Conservation (phyloP, 257 asterid species). For the Schizonepeta tenuifolia region DNA sequence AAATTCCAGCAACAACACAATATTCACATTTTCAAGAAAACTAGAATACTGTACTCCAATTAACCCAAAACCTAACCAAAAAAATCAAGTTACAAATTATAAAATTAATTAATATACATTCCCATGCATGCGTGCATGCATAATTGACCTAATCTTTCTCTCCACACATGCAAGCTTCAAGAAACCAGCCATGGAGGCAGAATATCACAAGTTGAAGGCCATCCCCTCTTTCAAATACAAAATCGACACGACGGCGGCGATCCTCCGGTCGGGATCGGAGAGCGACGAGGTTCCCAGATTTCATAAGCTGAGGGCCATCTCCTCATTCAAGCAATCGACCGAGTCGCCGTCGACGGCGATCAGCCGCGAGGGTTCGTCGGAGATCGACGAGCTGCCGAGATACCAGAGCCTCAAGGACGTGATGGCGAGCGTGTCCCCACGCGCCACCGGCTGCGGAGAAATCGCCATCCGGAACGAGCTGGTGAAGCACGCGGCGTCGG, state of each 20-base stretch:
- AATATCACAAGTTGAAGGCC: constrained; percentile 30
- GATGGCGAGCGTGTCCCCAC: constrained; percentile 38
- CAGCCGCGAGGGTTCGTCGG: constrained; percentile 25
- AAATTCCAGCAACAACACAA: not conserved
- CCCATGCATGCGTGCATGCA: not conserved
- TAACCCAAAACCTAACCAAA: not conserved
- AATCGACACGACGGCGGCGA: constrained; percentile 23
- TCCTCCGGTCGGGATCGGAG: constrained; percentile 26
- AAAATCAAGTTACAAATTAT: no score
- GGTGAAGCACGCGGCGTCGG: constrained; percentile 76
- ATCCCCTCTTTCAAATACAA: constrained; percentile 39
- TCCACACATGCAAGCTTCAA: not conserved
- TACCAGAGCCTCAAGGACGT: constrained; percentile 29
- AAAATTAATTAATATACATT: not conserved
- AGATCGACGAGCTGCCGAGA: constrained; percentile 26
- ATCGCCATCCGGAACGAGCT: constrained; percentile 59
- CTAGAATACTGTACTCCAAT: no score
- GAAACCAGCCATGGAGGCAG: constrained; percentile 34
- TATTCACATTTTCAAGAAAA: not conserved
- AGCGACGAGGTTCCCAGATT: constrained; percentile 32
- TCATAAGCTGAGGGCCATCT: constrained; percentile 19
- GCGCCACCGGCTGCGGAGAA: constrained; percentile 15
- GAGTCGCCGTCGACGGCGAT: constrained; percentile 25
- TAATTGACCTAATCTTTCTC: not conserved
- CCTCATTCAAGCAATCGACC: constrained; percentile 34